Percentiles rank a stretch among this genome's conserved stretches.
These are phyloP conservation scores for Volutella citrinella DNA, from an alignment of 2,329 filamentous ascomycete genomes.

Conservation along the genomic window DNA sequence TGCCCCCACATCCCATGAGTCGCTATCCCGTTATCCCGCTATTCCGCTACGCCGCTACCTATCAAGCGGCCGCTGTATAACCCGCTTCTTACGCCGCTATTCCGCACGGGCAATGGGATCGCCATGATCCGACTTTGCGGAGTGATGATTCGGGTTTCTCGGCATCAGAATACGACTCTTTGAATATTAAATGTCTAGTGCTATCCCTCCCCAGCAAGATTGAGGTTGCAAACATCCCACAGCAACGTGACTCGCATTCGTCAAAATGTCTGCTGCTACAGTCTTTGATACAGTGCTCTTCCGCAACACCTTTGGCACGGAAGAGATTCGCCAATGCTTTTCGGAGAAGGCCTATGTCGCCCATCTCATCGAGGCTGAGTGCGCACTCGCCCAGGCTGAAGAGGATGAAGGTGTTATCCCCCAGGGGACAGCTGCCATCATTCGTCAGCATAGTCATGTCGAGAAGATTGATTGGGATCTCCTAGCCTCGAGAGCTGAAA, in stretches of 20 bases:
- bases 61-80: background rate
- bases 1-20: too few species aligned
- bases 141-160: too few species aligned
- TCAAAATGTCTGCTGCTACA: conserved; percentile 12
- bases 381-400: conserved; percentile 49
- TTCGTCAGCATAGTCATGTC: conserved; percentile 33
- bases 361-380: conserved; percentile 48
- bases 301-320: conserved; percentile 49
- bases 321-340: conserved; percentile 50
- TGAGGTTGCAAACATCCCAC: too few species aligned
- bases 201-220: too few species aligned
- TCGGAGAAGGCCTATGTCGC: conserved; percentile 47
- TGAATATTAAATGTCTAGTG: too few species aligned
- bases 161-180: too few species aligned
- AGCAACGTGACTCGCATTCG: background rate
- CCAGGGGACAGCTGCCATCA: conserved; percentile 29
- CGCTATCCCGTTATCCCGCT: conserved; percentile 13
- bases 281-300: conserved; percentile 50
- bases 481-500: conserved; percentile 44
- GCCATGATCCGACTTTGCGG: too few species aligned
- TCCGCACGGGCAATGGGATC: too few species aligned
- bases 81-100: conserved; percentile 8
- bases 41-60: conserved; percentile 8
- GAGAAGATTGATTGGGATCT: conserved; percentile 22
- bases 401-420: conserved; percentile 47